These are phyloP conservation scores for Ophiognomonia clavigignenti-juglandacearum DNA, from an alignment of 2,329 filamentous ascomycete species.

Conservation along the genomic window DNA sequence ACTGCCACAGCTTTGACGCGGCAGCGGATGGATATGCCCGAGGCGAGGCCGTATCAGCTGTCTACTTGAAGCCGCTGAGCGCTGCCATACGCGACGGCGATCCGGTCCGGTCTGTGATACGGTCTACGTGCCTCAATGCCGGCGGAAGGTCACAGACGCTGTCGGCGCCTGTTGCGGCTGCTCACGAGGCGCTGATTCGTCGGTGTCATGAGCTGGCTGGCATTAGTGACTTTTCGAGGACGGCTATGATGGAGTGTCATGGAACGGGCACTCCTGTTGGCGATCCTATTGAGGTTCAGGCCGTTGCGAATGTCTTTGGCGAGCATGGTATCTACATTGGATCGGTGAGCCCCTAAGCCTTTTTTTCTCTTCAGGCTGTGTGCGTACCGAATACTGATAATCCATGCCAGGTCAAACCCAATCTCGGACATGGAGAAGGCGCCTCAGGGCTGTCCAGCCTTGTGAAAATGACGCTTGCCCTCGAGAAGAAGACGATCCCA, in stretches of 20 bases:
- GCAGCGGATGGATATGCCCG: constrained; percentile 52
- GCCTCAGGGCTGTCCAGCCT: constrained; percentile 26
- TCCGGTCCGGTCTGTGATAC: constrained; percentile 46
- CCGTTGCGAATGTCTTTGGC: constrained; percentile 28
- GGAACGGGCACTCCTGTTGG: constrained; percentile 40
- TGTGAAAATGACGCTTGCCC: constrained; percentile 28
- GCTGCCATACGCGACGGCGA: constrained; percentile 33
- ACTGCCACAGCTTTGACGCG: constrained; percentile 22
- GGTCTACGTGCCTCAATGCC: constrained; percentile 45
- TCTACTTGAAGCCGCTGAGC: constrained; percentile 48
- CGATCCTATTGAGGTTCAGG: constrained; percentile 35
- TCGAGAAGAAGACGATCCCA: constrained; percentile 27
- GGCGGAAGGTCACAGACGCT: constrained; percentile 53
- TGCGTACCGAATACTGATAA: too few species aligned
- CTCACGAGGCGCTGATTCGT: constrained; percentile 25
- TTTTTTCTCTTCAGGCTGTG: too few species aligned
- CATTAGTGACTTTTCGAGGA: constrained; percentile 21
- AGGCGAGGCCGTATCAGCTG: constrained; percentile 51
- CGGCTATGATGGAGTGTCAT: constrained; percentile 33
- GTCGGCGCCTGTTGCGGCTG: constrained; percentile 46
- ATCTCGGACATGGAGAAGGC: constrained; percentile 33
- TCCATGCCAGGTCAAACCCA: too few species aligned
- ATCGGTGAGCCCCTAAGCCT: too few species aligned
- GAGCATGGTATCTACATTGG: constrained; percentile 14
- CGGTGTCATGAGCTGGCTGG: constrained; percentile 26